Evolutionary conservation across 148 eudicot genomes (phyloP), one percentile per base, ranked within the genome.

Genomic region (Salicornia ramosissima): DNA sequence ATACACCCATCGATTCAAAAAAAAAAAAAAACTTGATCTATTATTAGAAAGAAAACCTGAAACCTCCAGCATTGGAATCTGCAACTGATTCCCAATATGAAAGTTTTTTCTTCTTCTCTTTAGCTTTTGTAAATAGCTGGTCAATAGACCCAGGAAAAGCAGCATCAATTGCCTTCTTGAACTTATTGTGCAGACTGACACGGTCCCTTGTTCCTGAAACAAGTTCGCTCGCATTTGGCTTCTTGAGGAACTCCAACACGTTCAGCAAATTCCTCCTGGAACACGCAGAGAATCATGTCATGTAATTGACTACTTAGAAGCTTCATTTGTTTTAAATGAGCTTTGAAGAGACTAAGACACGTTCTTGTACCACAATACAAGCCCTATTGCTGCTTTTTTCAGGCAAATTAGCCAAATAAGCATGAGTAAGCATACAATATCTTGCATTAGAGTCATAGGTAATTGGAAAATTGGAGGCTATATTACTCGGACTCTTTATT

Each of bases 131-230:
- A n/a, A n/a, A 43, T 67, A 91, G 73, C 75, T 87, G 67, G 16
- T 86, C 85, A 55, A 94, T 78, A 39, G 87, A 80, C 59, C 97
- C 96, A 0, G 97, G 99, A 76, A 84, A 83, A 69, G 87, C 78
- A 24, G 77, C 77, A 75, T 90, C 91, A 6, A 94, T 87, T 6
- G 96, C 93, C 43, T 72, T 83, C 78, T 76, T 82, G 66, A 94
- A 91, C 84, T 91, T 94, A 58, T 86, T 85, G 65, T 88, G 82
- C 81, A 94, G 79, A 72, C 87, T 91, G 31, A 87, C 87, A 19
- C 96, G 86, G 69, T 94, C 98, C 49, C 70, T 85, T 60, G 98
- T 94, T 77, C 98, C 98, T 52, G 98, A 94, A 61, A 94, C 97
- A 26, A 94, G 92, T 55, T 90, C 88, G 65, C 79, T 64, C 0